Percentiles rank a stretch among this genome's conserved stretches.
These are phyloP conservation scores for Zychaea mexicana DNA, from an alignment of 371 early-diverging fungal species.

Conservation along the genomic window DNA sequence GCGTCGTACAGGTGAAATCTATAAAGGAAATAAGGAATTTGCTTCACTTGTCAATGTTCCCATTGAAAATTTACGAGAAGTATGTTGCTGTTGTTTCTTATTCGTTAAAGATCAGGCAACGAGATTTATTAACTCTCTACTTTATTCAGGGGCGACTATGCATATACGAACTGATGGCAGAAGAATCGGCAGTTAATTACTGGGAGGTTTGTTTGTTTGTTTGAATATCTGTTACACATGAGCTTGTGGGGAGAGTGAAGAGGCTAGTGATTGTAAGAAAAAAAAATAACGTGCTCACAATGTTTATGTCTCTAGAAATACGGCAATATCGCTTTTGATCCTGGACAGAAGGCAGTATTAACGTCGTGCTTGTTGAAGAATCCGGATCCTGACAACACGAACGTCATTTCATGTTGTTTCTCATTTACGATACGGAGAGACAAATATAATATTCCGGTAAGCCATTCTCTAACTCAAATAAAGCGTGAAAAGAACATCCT, in stretches of 20 bases:
- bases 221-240: slow-evolving; percentile 11
- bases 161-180: slow-evolving; percentile 93
- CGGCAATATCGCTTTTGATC: slow-evolving; percentile 94
- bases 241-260: too few relatives aligned
- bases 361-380: slow-evolving; percentile 80
- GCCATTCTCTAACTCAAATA: background rate
- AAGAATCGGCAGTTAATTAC: slow-evolving; percentile 88
- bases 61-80: slow-evolving; percentile 72
- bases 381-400: slow-evolving; percentile 55
- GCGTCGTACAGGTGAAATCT: slow-evolving; percentile 95
- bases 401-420: slow-evolving; percentile 80
- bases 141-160: slow-evolving; percentile 61
- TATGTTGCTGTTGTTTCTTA: slow-evolving; percentile 7
- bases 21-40: slow-evolving; percentile 93
- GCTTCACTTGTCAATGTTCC: slow-evolving; percentile 84
- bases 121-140: background rate
- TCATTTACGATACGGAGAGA: slow-evolving; percentile 93
- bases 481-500: background rate
- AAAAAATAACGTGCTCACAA: background rate
- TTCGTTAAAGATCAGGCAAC: background rate
- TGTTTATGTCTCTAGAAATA: slow-evolving; percentile 67
- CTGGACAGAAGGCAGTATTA: slow-evolving; percentile 92
- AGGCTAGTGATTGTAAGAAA: background rate
- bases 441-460: slow-evolving; percentile 80
- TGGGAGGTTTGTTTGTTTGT: slow-evolving; percentile 65